Base-by-base conservation (phyloP, 2,329 filamentous ascomycete species). In the Alternaria novae-zelandiae region DNA sequence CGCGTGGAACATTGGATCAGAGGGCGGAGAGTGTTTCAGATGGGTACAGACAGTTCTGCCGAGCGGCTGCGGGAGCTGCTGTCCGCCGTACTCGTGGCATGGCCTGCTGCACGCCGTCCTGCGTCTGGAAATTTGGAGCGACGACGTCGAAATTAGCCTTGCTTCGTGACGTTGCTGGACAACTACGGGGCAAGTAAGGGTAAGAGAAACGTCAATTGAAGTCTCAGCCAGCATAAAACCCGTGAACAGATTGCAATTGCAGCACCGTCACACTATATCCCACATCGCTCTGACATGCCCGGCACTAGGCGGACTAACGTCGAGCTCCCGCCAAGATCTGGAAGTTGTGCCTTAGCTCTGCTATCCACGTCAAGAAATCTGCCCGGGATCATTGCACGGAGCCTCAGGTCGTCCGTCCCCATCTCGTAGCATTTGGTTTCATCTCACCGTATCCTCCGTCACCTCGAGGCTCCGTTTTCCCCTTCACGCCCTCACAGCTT, bases 281-380 rank as follows among this genome's bases (percentile, higher is more conserved):
- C 59, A 46, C 23, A 55, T 57, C 30, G 49, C 20, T 25, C 43
- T 54, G 56, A 54, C 49, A 59, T 53, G 60, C 44, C 30, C 49
- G 60, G 57, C 60, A 59, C 60, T 54, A 56, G 12, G 41, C 25
- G 28, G 36, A 46, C 54, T 63, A 63, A 60, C 47, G 49, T 59
- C 56, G 61, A 63, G 56, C 61, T 60, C 30, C 25, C 57, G 61
- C 56, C 61, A 60, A 63, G 60, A 63, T 45, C 25, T 63, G n/a
- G 56, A 59, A 55, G 57, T 60, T 55, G 57, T 66, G 71, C 65
- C 65, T 71, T 74, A 72, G 70, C 72, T 73, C 64, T 66, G 66
- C 72, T 65, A 70, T 71, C 71, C 68, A 74, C 72, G 64, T 74
- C 70, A 69, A 74, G 72, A 74, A 74, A 72, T 72, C 71, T 73